Base-by-base conservation (phyloP, 2,329 filamentous ascomycete species). In the Sclerotiophoma versabilis region DNA sequence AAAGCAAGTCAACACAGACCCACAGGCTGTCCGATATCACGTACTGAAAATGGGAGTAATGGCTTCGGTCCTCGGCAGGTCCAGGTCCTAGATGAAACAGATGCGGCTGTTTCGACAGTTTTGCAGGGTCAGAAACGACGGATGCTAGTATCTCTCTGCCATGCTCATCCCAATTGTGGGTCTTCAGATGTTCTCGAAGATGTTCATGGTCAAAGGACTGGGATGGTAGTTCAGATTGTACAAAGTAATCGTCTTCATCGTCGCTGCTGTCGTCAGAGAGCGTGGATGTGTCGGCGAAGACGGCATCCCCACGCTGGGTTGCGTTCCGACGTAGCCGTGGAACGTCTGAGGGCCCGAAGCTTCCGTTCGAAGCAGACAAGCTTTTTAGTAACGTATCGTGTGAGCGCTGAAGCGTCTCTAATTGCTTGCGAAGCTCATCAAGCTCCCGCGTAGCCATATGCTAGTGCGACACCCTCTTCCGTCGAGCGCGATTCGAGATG, bases 31-130 rank as follows among this genome's bases (percentile, higher is more conserved):
- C 3, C 23, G 2, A 12, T 11, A 11, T 10, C 26, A 47, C 39
- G 14, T 49, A 55, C 59, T 84, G 83, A 57, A 83, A 84, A 14
- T 83, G 82, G 2, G 81, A 80, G 48, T 72, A 72, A 46, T 78
- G 70, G 19, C 66, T 72, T 12, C 70, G 62, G 53, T 81, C 81
- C 3, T 76, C 76, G 32, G 79, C 73, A 9, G 69, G 66, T 2
- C 74, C 69, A 38, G 76, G 75, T 15, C 76, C 63, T 20, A 63
- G 73, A 9, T 77, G 73, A 45, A 83, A 80, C 2, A 81, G 72
- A 20, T 76, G 66, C 10, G 73, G 70, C 22, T 77, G 76, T 15
- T 72, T 69, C 9, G 83, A 74, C 6, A 83, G 72, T 26, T 74
- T 67, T 6, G 51, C 67, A 72, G 70, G 67, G 58, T 82, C 79